These are phyloP conservation scores for Sporothrix dimorphospora DNA, from an alignment of 2,329 filamentous ascomycete genomes.

Conservation along the genomic window DNA sequence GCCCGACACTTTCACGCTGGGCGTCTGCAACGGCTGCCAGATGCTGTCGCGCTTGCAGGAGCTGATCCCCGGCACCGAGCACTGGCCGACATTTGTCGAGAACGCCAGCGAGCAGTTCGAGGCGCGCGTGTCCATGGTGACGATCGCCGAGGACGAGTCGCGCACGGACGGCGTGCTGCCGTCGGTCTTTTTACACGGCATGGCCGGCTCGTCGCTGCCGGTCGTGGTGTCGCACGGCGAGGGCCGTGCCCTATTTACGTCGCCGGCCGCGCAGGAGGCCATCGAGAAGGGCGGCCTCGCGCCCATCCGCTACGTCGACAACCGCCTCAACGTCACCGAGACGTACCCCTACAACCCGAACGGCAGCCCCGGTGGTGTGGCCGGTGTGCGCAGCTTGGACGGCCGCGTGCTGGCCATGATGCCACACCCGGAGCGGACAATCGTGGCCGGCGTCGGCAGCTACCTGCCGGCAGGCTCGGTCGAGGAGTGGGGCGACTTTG, in stretches of 20 bases:
- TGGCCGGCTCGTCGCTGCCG: constrained; percentile 79
- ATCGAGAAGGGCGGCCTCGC: constrained; percentile 71
- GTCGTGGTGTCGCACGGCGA: constrained; percentile 92
- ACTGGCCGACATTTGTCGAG: constrained; percentile 85
- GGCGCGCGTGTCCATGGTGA: constrained; percentile 80
- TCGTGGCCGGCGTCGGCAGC: constrained; percentile 76
- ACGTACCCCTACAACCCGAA: constrained; percentile 88
- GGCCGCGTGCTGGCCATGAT: constrained; percentile 86
- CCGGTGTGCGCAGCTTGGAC: constrained; percentile 75
- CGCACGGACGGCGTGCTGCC: constrained; percentile 44
- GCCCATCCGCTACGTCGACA: constrained; percentile 83
- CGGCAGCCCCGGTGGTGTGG: constrained; percentile 79
- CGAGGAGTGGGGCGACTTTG: constrained; percentile 76
- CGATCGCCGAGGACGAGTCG: constrained; percentile 63
- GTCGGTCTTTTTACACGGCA: constrained; percentile 88
- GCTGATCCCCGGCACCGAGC: constrained; percentile 79
- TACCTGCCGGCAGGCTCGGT: constrained; percentile 64
- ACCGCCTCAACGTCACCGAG: constrained; percentile 73
- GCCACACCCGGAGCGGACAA: constrained; percentile 91
- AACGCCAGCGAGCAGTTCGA: constrained; percentile 91
- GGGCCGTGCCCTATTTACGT: constrained; percentile 74
- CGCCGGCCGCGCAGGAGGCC: constrained; percentile 53
- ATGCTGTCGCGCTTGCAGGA: constrained; percentile 84
- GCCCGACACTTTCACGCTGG: constrained; percentile 86
- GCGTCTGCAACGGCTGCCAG: constrained; percentile 97